phyloP scores from a whole-genome alignment of 1,284 basidiomycete species.

The Fomitopsis schrenkii region DNA sequence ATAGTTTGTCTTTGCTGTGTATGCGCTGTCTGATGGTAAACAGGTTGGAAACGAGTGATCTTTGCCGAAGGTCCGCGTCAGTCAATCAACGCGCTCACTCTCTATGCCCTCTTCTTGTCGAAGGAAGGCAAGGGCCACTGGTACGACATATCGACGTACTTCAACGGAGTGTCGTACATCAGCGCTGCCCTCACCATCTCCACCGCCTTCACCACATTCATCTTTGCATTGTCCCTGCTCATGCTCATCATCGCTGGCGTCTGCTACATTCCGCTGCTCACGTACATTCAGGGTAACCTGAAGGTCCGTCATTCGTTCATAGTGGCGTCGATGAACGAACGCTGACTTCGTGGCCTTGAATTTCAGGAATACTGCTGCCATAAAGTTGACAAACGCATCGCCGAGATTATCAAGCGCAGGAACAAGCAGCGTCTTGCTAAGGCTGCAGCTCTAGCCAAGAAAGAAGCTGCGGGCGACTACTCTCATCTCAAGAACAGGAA shows the following conservation, averaged over 20 bases:
- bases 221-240: constrained; percentile 83
- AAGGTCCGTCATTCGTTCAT: constrained; percentile 51
- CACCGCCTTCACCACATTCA: constrained; percentile 86
- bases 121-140: constrained; percentile 66
- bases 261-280: constrained; percentile 89
- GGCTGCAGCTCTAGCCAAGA: constrained; percentile 81
- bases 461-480: constrained; percentile 86
- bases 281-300: constrained; percentile 94
- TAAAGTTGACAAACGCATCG: constrained; percentile 98
- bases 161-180: constrained; percentile 62
- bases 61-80: constrained; percentile 98
- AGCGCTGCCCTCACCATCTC: constrained; percentile 84
- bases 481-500: constrained; percentile 93
- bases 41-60: constrained; percentile 94
- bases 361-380: constrained; percentile 94
- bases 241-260: constrained; percentile 82
- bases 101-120: constrained; percentile 88
- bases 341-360: constrained; percentile 5
- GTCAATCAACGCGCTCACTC: constrained; percentile 90
- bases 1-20: neutral
- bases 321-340: too few species aligned
- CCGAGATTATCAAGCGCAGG: constrained; percentile 89
- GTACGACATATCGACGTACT: constrained; percentile 69
- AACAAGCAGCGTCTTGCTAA: constrained; percentile 84
- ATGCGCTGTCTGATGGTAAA: neutral